Conservation (phyloP, 306 rosid species). For the Crataegus laevigata region DNA sequence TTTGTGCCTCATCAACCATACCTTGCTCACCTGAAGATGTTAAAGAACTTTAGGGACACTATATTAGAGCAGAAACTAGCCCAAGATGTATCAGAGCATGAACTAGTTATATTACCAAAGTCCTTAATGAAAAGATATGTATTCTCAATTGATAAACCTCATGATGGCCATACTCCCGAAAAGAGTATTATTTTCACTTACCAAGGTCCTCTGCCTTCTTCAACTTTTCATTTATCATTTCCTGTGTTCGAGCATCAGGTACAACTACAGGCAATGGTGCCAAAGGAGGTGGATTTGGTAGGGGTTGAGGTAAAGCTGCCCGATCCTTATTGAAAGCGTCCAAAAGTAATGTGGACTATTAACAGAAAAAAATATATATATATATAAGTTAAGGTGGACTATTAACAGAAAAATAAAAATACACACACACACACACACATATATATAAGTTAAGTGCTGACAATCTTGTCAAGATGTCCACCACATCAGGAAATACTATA, state of each 20-base stretch:
- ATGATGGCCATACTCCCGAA: background rate
- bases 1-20: constrained; percentile 95
- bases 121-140: background rate
- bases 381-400: background rate
- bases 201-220: constrained; percentile 99
- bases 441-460: background rate
- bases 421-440: too few relatives aligned
- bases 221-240: constrained; percentile 97
- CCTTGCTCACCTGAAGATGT: constrained; percentile 91
- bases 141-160: background rate
- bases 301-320: constrained; percentile 90
- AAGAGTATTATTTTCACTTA: constrained; percentile 23
- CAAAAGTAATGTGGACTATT: constrained; percentile 83
- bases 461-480: background rate
- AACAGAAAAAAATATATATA: background rate
- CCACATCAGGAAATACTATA: background rate
- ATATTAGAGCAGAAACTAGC: background rate
- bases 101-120: background rate
- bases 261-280: constrained; percentile 76
- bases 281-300: constrained; percentile 84
- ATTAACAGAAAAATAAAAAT: too few relatives aligned
- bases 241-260: constrained; percentile 89
- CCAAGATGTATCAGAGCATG: background rate
- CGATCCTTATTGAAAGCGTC: constrained; percentile 98
- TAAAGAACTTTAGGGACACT: constrained; percentile 2